Percentiles rank a stretch among this genome's conserved stretches.
phyloP scores from a whole-genome alignment of 331 rosid genomes.

The Rosa hybrid region DNA sequence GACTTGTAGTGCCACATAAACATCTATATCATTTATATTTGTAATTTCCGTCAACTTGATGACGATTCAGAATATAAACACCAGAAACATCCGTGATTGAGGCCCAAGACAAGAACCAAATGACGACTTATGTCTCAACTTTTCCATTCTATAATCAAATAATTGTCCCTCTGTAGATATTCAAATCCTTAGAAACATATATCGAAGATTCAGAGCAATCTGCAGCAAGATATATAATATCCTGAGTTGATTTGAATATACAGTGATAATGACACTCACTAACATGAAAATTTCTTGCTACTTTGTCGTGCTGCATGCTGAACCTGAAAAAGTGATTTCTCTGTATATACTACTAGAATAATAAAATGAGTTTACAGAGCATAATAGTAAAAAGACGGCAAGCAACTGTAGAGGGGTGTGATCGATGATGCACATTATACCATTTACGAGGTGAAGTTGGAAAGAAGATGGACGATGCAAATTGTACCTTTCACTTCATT shows the following conservation, averaged over 20 bases:
- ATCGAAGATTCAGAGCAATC: neutral
- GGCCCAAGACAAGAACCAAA: constrained; percentile 65
- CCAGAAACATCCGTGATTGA: constrained; percentile 37
- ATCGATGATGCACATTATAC: constrained; percentile 12
- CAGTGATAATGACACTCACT: constrained; percentile 69
- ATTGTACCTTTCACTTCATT: too few relatives aligned
- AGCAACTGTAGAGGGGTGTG: neutral
- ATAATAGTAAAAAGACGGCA: neutral
- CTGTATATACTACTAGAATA: neutral
- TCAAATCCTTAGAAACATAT: constrained; percentile 8
- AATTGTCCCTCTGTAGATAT: constrained; percentile 22
- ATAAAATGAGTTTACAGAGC: neutral
- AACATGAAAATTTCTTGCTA: constrained; percentile 40
- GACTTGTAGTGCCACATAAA: constrained; percentile 27
- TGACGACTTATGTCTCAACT: constrained; percentile 54
- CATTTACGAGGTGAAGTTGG: constrained; percentile 33
- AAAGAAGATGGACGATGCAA: neutral
- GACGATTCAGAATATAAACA: constrained; percentile 28
- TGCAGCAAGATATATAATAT: neutral
- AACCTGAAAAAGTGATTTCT: neutral
- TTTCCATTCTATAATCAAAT: constrained; percentile 28
- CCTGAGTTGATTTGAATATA: constrained; percentile 26
- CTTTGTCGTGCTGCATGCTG: neutral
- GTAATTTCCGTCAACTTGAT: constrained; percentile 33
- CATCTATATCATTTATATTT: neutral